Conservation (phyloP, 2,329 filamentous ascomycete genomes). For the Microdochium bolleyi region DNA sequence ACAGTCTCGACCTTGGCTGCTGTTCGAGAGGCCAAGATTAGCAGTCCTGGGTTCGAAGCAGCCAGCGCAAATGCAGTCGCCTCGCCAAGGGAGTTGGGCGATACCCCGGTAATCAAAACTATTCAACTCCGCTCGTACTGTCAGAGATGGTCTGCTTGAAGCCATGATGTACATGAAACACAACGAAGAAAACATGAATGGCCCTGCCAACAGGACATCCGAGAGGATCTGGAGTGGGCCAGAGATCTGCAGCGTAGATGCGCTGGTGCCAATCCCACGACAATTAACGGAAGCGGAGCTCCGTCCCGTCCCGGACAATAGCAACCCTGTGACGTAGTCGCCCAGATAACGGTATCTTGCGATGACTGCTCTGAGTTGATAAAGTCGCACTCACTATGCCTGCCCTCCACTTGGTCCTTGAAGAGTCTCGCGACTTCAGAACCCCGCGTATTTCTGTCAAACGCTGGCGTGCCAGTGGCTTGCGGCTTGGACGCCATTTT, state of each 20-base stretch:
- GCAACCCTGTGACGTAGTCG: background rate
- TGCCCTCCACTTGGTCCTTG: background rate
- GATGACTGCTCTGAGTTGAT: background rate
- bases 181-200: background rate
- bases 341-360: too few relatives aligned
- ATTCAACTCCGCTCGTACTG: background rate
- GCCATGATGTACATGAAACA: conserved; percentile 10
- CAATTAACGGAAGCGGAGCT: background rate
- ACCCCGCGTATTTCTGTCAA: background rate
- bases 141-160: conserved; percentile 7
- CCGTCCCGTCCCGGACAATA: background rate
- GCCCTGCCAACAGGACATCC: conserved; percentile 1
- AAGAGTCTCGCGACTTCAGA: background rate
- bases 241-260: too few relatives aligned
- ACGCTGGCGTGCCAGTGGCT: background rate
- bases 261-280: background rate
- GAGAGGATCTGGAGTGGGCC: background rate
- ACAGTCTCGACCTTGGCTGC: conserved; percentile 21
- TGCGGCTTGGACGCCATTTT: background rate
- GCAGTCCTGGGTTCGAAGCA: conserved; percentile 16
- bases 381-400: background rate
- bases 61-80: conserved; percentile 25
- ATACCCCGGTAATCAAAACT: conserved; percentile 31
- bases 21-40: conserved; percentile 31
- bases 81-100: conserved; percentile 25